A percentile compares a stretch with the other conserved stretches of the same genome.
These are phyloP conservation scores for Lyophyllum semitale DNA, from an alignment of 768 basidiomycete species.

Conservation along the genomic window DNA sequence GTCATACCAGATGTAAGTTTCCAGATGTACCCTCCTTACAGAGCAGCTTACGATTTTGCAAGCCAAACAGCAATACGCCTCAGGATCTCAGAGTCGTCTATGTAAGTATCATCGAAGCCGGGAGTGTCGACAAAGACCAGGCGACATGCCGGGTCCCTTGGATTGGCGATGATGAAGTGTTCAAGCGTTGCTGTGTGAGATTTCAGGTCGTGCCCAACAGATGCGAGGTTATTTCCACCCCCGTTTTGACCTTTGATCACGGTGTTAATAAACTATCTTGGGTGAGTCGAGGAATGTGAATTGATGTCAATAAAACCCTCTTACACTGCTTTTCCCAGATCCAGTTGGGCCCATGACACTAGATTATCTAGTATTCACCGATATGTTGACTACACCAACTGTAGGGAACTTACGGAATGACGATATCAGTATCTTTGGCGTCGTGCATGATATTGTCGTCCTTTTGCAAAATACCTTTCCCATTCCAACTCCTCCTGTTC, in stretches of 20 bases:
- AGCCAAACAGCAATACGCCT: too few relatives aligned
- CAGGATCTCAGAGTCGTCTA: too few relatives aligned
- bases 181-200: conserved; percentile 36
- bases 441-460: conserved; percentile 6
- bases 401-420: conserved; percentile 4
- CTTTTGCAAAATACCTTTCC: background rate
- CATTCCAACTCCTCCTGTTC: conserved; percentile 4
- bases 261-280: conserved; percentile 35
- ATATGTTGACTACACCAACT: background rate
- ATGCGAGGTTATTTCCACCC: conserved; percentile 19
- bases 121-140: too few relatives aligned
- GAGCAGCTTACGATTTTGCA: too few relatives aligned
- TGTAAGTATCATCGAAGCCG: too few relatives aligned
- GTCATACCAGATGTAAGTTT: too few relatives aligned
- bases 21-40: too few relatives aligned
- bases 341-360: conserved; percentile 27
- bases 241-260: conserved; percentile 16
- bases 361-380: background rate
- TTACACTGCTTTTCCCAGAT: conserved; percentile 23
- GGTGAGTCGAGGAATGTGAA: background rate
- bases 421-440: conserved; percentile 2
- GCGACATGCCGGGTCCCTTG: background rate
- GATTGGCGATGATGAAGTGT: conserved; percentile 15
- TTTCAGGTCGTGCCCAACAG: conserved; percentile 32
- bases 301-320: background rate